These are phyloP conservation scores for Pythium dissotocum DNA, from an alignment of 352 stramenopile genomes.

Conservation along the genomic window DNA sequence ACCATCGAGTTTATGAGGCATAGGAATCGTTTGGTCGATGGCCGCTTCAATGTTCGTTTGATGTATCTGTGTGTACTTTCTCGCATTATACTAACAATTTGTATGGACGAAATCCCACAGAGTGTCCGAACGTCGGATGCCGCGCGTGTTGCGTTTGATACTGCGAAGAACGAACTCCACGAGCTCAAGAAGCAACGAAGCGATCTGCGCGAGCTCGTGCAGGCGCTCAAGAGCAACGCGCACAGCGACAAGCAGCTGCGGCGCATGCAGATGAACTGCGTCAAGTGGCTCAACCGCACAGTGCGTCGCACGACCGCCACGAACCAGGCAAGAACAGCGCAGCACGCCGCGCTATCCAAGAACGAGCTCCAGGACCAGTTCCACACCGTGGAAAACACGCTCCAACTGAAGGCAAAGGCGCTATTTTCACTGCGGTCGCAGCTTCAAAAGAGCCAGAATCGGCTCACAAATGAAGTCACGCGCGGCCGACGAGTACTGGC, in stretches of 20 bases:
- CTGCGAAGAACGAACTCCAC: constrained; percentile 39
- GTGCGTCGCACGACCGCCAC: constrained; percentile 41
- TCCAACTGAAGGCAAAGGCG: constrained; percentile 43
- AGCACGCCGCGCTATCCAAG: constrained; percentile 47
- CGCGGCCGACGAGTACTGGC: constrained; percentile 37
- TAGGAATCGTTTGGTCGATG: too few species aligned
- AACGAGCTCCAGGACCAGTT: constrained; percentile 46
- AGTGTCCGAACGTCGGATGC: constrained; percentile 32
- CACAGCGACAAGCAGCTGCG: constrained; percentile 56
- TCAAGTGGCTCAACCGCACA: constrained; percentile 69
- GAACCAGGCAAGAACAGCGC: constrained; percentile 37
- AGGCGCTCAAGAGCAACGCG: constrained; percentile 41
- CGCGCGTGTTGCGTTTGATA: constrained; percentile 40
- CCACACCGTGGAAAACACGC: constrained; percentile 37
- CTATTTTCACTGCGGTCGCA: constrained; percentile 52
- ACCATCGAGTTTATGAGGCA: too few species aligned
- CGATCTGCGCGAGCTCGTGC: constrained; percentile 53
- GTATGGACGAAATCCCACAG: constrained; percentile 24
- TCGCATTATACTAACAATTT: constrained; percentile 4
- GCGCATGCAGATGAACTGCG: constrained; percentile 63
- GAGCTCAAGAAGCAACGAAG: constrained; percentile 48
- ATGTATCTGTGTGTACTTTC: not conserved
- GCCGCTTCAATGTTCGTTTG: not conserved
- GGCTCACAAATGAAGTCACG: constrained; percentile 44
- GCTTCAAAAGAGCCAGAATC: constrained; percentile 53